phyloP scores from a whole-genome alignment of 2,329 filamentous ascomycete species.

The Pestalotiopsis sp. region DNA sequence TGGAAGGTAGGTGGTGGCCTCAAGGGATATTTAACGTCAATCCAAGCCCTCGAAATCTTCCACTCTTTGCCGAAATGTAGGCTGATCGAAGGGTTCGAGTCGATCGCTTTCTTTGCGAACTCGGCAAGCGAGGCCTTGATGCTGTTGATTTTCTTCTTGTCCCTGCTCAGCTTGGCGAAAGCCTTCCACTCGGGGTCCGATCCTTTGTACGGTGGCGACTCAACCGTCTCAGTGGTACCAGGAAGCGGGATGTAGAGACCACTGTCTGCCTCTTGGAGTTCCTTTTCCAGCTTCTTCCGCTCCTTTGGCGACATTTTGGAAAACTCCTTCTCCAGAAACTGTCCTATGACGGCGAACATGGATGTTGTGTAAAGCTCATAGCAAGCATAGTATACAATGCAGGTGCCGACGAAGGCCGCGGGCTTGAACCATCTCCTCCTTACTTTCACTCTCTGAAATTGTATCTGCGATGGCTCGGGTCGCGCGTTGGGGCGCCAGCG shows the following conservation, averaged over 20 bases:
- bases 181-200: constrained; percentile 66
- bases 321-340: constrained; percentile 45
- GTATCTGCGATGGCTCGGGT: constrained; percentile 24
- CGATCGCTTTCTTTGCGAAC: constrained; percentile 44
- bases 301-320: constrained; percentile 47
- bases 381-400: constrained; percentile 37
- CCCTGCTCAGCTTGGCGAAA: constrained; percentile 61
- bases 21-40: constrained; percentile 63
- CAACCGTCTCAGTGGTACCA: constrained; percentile 54
- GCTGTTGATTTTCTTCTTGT: constrained; percentile 48
- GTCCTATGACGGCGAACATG: constrained; percentile 49
- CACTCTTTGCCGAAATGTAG: constrained; percentile 50
- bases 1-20: constrained; percentile 62
- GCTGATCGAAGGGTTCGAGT: constrained; percentile 45
- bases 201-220: constrained; percentile 54
- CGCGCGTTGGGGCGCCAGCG: constrained; percentile 3
- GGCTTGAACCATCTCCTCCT: constrained; percentile 27
- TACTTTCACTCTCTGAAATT: constrained; percentile 31
- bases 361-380: constrained; percentile 47
- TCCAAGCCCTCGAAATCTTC: constrained; percentile 56
- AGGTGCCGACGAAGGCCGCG: constrained; percentile 19
- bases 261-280: constrained; percentile 43
- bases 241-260: constrained; percentile 65
- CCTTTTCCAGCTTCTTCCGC: constrained; percentile 40
- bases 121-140: constrained; percentile 38